A percentile compares a stretch with the other conserved stretches of the same genome.
Conservation (phyloP, 2,329 filamentous ascomycete genomes). For the Chaetomium sp. region DNA sequence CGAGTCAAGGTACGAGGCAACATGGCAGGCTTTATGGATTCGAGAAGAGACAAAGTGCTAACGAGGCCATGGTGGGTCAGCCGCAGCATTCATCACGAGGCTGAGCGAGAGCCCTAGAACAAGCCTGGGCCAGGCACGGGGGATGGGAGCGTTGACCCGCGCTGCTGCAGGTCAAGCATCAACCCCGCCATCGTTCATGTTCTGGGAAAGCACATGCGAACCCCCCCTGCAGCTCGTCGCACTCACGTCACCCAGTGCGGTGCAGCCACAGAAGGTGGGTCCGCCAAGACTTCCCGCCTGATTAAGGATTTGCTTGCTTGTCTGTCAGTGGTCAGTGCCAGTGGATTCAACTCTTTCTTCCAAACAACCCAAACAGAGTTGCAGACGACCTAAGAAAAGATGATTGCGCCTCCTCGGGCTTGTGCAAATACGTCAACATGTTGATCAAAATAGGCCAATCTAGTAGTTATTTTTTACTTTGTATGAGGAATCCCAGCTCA, state of each 20-base stretch:
- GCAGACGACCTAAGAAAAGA: not conserved
- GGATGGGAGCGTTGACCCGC: not conserved
- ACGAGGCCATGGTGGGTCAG: conserved; percentile 24
- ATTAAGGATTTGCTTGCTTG: not conserved
- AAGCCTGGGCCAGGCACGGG: not conserved
- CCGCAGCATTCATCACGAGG: conserved; percentile 23
- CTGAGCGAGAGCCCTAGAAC: conserved; percentile 13
- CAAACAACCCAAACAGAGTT: not conserved
- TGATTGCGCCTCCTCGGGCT: not conserved
- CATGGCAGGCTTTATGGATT: not conserved
- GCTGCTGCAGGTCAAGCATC: not conserved
- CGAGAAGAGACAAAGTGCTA: conserved; percentile 16
- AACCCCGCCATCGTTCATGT: conserved; percentile 17
- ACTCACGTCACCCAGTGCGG: conserved; percentile 2
- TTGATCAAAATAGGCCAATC: no score
- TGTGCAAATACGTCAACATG: not conserved
- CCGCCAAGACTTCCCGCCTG: not conserved
- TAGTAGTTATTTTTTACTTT: not conserved
- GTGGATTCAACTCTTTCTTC: not conserved
- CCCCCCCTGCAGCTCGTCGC: conserved; percentile 20
- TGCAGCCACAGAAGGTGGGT: conserved; percentile 8
- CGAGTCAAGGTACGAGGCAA: not conserved
- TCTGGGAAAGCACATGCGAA: conserved; percentile 6
- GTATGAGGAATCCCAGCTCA: not conserved
- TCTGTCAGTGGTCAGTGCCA: not conserved